Conservation (phyloP, 208 protist genomes). For the Leishmania turanica region DNA sequence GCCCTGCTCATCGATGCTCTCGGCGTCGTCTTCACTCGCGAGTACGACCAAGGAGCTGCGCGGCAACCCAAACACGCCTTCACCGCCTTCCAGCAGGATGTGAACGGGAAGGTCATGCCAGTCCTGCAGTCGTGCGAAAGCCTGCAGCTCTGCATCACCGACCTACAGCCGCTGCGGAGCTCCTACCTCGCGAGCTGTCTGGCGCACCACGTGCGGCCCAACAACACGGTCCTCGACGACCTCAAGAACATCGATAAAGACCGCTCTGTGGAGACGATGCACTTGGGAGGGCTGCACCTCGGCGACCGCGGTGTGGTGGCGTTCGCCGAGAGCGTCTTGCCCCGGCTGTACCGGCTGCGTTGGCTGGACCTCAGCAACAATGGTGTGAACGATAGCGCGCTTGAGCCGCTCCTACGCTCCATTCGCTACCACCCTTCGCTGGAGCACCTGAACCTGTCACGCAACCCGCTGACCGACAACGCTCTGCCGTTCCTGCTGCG, state of each 20-base stretch:
- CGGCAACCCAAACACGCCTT: conserved; percentile 30
- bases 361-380: conserved; percentile 61
- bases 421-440: conserved; percentile 55
- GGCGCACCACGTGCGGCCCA: conserved; percentile 39
- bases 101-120: conserved; percentile 30
- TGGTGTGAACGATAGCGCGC: conserved; percentile 44
- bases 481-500: conserved; percentile 33
- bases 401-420: conserved; percentile 25
- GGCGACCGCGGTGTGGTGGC: conserved; percentile 45
- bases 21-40: conserved; percentile 54
- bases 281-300: conserved; percentile 41
- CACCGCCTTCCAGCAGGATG: conserved; percentile 37
- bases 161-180: conserved; percentile 48
- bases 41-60: conserved; percentile 43
- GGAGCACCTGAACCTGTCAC: conserved; percentile 47
- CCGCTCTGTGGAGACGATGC: conserved; percentile 24
- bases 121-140: conserved; percentile 40
- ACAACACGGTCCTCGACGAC: conserved; percentile 39
- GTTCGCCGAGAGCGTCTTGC: conserved; percentile 47
- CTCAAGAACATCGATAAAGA: conserved; percentile 31
- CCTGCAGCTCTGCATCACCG: conserved; percentile 27
- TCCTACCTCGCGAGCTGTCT: conserved; percentile 71
- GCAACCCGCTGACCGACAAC: conserved; percentile 56
- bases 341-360: conserved; percentile 53
- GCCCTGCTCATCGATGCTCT: conserved; percentile 52